Evolutionary conservation across 169 alveolate genomes (phyloP).

Genomic region (Cryptosporidium ryanae): DNA sequence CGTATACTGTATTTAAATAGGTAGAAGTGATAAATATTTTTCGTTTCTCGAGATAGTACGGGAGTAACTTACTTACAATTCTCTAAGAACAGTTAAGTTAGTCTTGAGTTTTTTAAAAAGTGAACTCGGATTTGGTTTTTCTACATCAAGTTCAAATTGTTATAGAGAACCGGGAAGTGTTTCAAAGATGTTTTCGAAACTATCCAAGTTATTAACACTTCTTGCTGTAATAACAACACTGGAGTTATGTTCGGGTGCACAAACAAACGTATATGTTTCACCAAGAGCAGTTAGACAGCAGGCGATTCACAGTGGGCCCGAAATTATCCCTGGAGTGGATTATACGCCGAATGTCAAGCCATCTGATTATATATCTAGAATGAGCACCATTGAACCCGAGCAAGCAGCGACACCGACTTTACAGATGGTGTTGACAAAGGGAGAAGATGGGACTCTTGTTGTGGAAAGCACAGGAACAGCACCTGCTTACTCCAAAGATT

Average conservation of each 20-base stretch:
- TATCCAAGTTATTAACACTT: constrained; percentile 1
- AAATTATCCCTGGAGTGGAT: constrained; percentile 23
- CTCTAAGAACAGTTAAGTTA: constrained; percentile 15
- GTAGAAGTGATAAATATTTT: constrained; percentile 11
- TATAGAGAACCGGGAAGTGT: background rate
- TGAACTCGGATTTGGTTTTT: background rate
- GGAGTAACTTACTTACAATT: background rate
- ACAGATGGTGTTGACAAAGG: constrained; percentile 10
- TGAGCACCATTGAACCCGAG: background rate
- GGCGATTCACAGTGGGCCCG: background rate
- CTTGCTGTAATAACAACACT: background rate
- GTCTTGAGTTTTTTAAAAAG: constrained; percentile 20
- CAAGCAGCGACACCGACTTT: background rate
- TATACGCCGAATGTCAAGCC: constrained; percentile 40
- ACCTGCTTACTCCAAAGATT: constrained; percentile 11
- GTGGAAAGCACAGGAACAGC: constrained; percentile 19
- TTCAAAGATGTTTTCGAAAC: background rate
- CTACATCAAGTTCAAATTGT: background rate
- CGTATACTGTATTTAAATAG: constrained; percentile 46
- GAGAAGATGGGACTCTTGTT: background rate
- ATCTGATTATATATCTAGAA: constrained; percentile 1
- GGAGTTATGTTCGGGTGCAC: background rate
- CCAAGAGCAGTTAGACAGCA: constrained; percentile 37
- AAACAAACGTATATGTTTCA: constrained; percentile 12
- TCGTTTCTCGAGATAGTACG: background rate